These are phyloP conservation scores for Pigoraptor vietnamica DNA, from an alignment of 78 protist species.

Conservation along the genomic window DNA sequence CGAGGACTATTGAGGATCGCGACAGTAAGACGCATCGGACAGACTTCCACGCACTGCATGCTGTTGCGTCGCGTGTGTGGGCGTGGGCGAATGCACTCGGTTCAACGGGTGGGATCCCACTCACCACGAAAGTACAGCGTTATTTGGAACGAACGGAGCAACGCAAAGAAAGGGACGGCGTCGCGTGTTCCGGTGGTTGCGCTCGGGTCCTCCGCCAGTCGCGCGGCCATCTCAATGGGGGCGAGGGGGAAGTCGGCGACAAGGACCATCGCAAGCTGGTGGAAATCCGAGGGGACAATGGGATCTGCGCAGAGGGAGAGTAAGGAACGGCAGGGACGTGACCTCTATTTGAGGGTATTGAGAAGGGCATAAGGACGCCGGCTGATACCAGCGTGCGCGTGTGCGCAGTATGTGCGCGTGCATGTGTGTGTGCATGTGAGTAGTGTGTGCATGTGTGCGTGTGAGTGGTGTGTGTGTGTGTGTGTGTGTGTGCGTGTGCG, in stretches of 20 bases:
- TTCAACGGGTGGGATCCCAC: too few relatives aligned
- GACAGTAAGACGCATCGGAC: too few relatives aligned
- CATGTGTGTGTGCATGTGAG: not conserved
- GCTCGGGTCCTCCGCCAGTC: too few relatives aligned
- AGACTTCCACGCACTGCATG: too few relatives aligned
- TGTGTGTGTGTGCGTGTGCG: not conserved
- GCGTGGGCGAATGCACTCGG: too few relatives aligned
- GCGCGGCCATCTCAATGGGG: not conserved
- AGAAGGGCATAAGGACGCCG: too few relatives aligned
- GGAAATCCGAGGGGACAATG: not conserved
- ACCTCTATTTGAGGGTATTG: too few relatives aligned
- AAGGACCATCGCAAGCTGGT: not conserved
- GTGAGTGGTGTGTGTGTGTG: not conserved
- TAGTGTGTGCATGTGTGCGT: not conserved
- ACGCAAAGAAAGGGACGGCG: not conserved
- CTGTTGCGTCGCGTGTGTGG: too few relatives aligned
- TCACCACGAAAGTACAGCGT: too few relatives aligned
- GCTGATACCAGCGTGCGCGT: too few relatives aligned
- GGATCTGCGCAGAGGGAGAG: not conserved
- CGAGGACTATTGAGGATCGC: too few relatives aligned
- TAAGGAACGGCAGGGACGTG: too few relatives aligned
- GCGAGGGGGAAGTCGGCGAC: not conserved
- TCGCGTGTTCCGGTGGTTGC: not conserved
- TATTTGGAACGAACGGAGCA: not conserved
- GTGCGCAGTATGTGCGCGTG: not conserved